Base-by-base conservation (phyloP, 345 rosid species). In the Populus deltoides region DNA sequence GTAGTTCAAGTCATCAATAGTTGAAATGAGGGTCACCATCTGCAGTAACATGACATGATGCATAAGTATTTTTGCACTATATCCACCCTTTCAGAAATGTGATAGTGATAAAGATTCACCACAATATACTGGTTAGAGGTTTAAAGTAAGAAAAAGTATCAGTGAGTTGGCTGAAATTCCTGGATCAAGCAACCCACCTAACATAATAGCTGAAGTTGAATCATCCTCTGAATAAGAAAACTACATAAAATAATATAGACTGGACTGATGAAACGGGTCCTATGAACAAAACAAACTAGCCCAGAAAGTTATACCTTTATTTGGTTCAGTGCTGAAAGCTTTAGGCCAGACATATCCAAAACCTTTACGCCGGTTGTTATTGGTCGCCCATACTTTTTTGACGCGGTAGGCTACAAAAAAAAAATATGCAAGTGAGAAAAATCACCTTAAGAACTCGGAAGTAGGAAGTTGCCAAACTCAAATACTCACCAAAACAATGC, bases 291-390 rank as follows among this genome's bases (percentile, higher is more conserved):
- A 49, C 13, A 25, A 49, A 47, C 57, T 49, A 74, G 65, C 59
- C 45, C 15, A 31, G 72, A 9, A 3, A 43, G 22, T 43, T 38
- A 29, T 82, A 93, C 97, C 97, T 92, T 96, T 81, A 92, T 90
- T 78, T 96, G 96, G 88, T 87, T 89, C 36, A 93, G 83, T 6
- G 98, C 97, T 49, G 98, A 92, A 81, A 96, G 88, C 87, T 86
- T 93, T 76, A 93, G 81, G 71, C 99, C 99, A 61, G 98, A 87
- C 98, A 96, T 93, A 82, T 96, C 99, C 53, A 96, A 81, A 86
- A 96, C 88, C 85, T 96, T 96, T 71, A 92, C 80, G 65, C 99
- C 91, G 36, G 93, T 92, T 66, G 93, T 92, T 86, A 93, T 89
- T 12, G 99, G 97, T 72, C 89, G 85, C 61, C 92, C 93, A 65